phyloP scores from a whole-genome alignment of 1,139 yeast species.

The Suhomyces taliae region DNA sequence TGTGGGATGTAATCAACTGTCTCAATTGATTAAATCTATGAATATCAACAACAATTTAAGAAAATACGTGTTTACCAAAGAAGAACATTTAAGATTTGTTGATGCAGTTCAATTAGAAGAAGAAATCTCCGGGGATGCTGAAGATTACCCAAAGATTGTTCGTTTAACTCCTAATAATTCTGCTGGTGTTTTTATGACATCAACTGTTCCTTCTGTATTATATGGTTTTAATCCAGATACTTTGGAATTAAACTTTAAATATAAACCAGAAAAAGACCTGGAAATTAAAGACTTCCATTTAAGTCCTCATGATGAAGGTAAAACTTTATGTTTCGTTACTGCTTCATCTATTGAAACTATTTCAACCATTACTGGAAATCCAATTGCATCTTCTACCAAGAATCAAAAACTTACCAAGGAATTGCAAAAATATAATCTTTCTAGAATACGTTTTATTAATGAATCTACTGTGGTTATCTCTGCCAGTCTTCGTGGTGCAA shows the following conservation, averaged over 20 bases:
- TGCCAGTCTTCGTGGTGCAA: constrained; percentile 47
- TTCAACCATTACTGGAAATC: constrained; percentile 45
- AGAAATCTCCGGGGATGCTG: constrained; percentile 32
- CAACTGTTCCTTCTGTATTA: constrained; percentile 58
- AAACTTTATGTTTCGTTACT: constrained; percentile 59
- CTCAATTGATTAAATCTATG: constrained; percentile 53
- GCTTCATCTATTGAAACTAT: constrained; percentile 53
- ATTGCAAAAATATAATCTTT: constrained; percentile 40
- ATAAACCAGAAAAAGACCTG: constrained; percentile 19
- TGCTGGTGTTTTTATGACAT: constrained; percentile 63
- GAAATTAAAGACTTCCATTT: constrained; percentile 43
- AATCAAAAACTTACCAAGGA: constrained; percentile 22
- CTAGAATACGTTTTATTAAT: constrained; percentile 61
- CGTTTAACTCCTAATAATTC: constrained; percentile 53
- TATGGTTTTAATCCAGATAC: constrained; percentile 59
- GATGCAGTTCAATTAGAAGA: constrained; percentile 57
- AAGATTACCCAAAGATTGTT: constrained; percentile 61
- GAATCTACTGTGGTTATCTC: constrained; percentile 55
- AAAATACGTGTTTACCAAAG: constrained; percentile 54
- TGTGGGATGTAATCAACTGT: constrained; percentile 73
- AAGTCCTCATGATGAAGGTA: constrained; percentile 45
- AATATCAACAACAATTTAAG: constrained; percentile 71
- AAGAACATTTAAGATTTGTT: constrained; percentile 62
- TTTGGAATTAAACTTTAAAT: constrained; percentile 45
- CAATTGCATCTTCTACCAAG: constrained; percentile 33